A percentile compares a stretch with the other conserved stretches of the same genome.
These are phyloP conservation scores for Solanum sparsipilum DNA, from an alignment of 257 asterid genomes.

Conservation along the genomic window DNA sequence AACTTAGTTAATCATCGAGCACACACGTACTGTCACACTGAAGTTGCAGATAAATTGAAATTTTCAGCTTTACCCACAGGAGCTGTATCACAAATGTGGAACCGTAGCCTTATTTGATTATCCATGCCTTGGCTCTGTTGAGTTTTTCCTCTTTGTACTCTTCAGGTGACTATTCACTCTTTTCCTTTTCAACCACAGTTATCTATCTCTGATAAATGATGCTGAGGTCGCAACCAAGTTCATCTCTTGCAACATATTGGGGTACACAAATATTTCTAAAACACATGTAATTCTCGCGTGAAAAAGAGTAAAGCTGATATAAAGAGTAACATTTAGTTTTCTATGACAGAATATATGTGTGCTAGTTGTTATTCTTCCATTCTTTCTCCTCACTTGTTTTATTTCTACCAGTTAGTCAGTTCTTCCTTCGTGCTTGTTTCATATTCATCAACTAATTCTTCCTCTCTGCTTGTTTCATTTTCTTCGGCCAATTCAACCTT, in stretches of 20 bases:
- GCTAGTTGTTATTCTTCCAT: too few relatives aligned
- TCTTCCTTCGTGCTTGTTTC: too few relatives aligned
- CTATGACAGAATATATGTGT: slow-evolving; percentile 70
- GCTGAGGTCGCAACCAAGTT: slow-evolving; percentile 68
- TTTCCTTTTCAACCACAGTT: slow-evolving; percentile 74
- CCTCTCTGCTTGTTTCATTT: too few relatives aligned
- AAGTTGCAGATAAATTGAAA: neutral
- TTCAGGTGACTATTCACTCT: slow-evolving; percentile 35
- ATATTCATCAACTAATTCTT: too few relatives aligned
- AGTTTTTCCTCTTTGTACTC: slow-evolving; percentile 68
- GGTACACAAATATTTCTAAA: slow-evolving; percentile 66
- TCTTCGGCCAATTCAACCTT: too few relatives aligned
- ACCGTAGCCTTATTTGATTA: slow-evolving; percentile 75
- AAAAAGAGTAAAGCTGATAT: neutral
- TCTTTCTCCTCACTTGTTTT: too few relatives aligned
- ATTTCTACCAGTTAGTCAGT: too few relatives aligned
- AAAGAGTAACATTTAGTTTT: slow-evolving; percentile 4
- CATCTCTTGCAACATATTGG: slow-evolving; percentile 44
- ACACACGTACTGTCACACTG: neutral
- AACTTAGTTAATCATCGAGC: neutral
- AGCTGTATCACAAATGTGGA: slow-evolving; percentile 56
- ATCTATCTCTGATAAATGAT: slow-evolving; percentile 49
- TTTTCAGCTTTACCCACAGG: slow-evolving; percentile 48
- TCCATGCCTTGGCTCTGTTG: slow-evolving; percentile 56
- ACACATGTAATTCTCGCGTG: slow-evolving; percentile 36